These are phyloP conservation scores for Globisporangium apiculatum DNA, from an alignment of 352 stramenopile genomes.

Conservation along the genomic window DNA sequence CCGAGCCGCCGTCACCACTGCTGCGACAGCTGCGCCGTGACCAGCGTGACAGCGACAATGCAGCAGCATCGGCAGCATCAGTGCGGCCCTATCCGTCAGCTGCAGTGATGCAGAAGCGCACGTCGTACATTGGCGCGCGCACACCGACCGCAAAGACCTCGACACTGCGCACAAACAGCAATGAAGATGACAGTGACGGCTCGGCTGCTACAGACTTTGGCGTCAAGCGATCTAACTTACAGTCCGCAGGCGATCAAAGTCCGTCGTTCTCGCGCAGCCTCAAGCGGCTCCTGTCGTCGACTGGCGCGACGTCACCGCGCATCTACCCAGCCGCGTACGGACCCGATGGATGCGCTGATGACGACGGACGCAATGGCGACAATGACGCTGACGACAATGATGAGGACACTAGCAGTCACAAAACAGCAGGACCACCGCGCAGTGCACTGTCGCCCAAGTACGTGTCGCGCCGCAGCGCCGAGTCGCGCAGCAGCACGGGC, in stretches of 20 bases:
- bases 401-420: no score
- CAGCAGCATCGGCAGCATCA: not conserved
- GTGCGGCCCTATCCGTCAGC: not conserved
- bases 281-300: not conserved
- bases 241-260: not conserved
- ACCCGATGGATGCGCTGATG: not conserved
- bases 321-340: conserved; percentile 5
- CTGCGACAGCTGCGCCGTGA: not conserved
- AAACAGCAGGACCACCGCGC: no score
- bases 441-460: not conserved
- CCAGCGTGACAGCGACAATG: not conserved
- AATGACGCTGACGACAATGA: not conserved
- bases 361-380: not conserved
- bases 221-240: not conserved
- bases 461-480: not conserved
- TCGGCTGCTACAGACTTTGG: not conserved
- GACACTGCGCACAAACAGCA: not conserved
- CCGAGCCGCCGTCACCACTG: no score
- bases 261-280: conserved; percentile 5
- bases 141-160: no score
- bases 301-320: not conserved
- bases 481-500: not conserved
- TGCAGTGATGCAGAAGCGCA: conserved; percentile 3
- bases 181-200: no score
- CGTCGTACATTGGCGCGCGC: conserved; percentile 4